Conservation (phyloP, 2,329 filamentous ascomycete genomes). For the Epichloe amarillans region DNA sequence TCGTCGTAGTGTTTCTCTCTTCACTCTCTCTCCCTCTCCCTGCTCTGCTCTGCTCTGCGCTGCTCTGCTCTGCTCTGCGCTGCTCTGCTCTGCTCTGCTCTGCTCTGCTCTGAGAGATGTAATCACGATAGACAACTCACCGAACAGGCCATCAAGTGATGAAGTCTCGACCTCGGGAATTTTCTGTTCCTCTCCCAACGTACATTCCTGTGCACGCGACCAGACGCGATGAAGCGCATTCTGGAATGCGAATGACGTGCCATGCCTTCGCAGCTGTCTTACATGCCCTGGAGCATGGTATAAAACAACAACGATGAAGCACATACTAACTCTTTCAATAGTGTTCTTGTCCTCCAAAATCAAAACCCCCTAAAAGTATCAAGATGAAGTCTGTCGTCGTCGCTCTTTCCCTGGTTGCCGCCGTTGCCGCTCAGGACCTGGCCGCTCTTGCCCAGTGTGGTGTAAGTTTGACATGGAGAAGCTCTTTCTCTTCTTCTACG, state of each 20-base stretch:
- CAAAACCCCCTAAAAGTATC: slow-evolving; percentile 8
- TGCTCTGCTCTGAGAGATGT: neutral
- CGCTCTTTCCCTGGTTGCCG: slow-evolving; percentile 27
- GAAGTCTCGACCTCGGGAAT: neutral
- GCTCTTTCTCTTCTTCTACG: too few species aligned
- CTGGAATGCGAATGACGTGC: neutral
- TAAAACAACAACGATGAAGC: too few species aligned
- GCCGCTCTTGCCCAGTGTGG: slow-evolving; percentile 34
- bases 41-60: neutral
- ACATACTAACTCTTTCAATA: neutral
- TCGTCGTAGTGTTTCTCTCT: neutral
- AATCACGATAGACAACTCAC: neutral
- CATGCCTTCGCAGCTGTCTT: neutral
- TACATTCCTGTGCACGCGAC: neutral
- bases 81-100: neutral
- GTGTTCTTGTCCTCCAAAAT: neutral
- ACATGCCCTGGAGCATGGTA: too few species aligned
- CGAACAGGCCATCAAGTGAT: neutral
- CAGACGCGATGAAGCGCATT: neutral
- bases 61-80: too few species aligned
- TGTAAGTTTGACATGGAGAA: slow-evolving; percentile 26
- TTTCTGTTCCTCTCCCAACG: too few species aligned
- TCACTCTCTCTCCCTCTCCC: neutral
- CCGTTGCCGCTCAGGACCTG: slow-evolving; percentile 27
- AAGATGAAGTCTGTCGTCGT: slow-evolving; percentile 39